A percentile compares a stretch with the other conserved stretches of the same genome.
These are phyloP conservation scores for Colletotrichum nymphaeae DNA, from an alignment of 2,329 filamentous ascomycete species.

Conservation along the genomic window DNA sequence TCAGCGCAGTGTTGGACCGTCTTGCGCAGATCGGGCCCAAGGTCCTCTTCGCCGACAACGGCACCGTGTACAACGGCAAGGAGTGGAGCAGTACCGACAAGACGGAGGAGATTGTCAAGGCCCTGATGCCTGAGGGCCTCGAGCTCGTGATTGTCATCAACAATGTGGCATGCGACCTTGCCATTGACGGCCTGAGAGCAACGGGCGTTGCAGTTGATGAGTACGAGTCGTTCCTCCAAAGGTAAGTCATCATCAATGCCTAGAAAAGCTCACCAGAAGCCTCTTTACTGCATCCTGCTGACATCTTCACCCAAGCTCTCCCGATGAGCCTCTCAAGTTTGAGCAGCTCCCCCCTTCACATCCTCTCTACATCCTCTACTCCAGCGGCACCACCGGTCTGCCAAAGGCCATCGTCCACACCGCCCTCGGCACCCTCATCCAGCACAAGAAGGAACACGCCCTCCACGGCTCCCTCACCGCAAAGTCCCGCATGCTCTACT, in stretches of 20 bases:
- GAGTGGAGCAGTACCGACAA: slow-evolving; percentile 84
- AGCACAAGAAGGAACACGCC: slow-evolving; percentile 97
- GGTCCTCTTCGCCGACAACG: slow-evolving; percentile 88
- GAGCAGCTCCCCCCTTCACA: slow-evolving; percentile 85
- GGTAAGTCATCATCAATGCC: neutral
- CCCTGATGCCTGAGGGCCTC: slow-evolving; percentile 69
- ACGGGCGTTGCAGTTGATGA: slow-evolving; percentile 55
- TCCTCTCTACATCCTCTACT: slow-evolving; percentile 94
- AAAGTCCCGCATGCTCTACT: slow-evolving; percentile 85
- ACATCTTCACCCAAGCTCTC: slow-evolving; percentile 41
- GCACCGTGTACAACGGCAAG: slow-evolving; percentile 90
- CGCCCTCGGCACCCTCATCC: slow-evolving; percentile 87
- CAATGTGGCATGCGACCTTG: slow-evolving; percentile 64
- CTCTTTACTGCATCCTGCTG: neutral
- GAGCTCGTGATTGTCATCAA: slow-evolving; percentile 80
- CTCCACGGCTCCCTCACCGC: slow-evolving; percentile 85
- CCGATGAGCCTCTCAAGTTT: slow-evolving; percentile 68
- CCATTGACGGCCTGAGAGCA: slow-evolving; percentile 52
- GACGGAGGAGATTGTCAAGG: slow-evolving; percentile 78
- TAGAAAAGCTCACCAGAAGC: neutral
- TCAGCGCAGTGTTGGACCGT: slow-evolving; percentile 89
- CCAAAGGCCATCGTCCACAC: slow-evolving; percentile 97
- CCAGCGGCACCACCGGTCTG: slow-evolving; percentile 85
- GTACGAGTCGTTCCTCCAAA: slow-evolving; percentile 56
- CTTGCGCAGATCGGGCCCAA: slow-evolving; percentile 86